Evolutionary conservation across 2,329 filamentous ascomycete species (phyloP), one percentile per base, ranked within the genome.

Genomic region (Thermoascus crustaceus): DNA sequence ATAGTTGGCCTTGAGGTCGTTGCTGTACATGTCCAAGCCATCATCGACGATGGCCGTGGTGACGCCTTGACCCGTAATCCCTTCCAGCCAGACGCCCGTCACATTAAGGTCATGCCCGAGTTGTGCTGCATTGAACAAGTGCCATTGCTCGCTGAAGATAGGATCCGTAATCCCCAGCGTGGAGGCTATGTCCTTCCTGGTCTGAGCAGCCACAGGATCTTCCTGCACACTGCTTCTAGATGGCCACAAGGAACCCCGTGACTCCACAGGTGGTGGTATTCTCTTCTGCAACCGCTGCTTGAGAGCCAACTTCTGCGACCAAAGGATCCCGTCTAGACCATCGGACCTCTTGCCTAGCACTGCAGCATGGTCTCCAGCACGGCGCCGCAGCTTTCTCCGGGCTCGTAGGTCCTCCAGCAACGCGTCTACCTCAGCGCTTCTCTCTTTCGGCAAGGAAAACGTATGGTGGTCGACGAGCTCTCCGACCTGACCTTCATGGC

Each of bases 1-100:
- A 64, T 95, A 98, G 59, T 98, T 98, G 49, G 78, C 82, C 59
- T 84, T 88, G 30, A 98, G 67, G 57, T 98, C 91, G 17, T 85
- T 74, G 66, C 88, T 96, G 64, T 94, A 77, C 82, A 98, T 91
- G 54, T 98, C 91, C 46, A 98, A 63, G 0, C 91, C 91, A 61
- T 98, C 91, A 53, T 98, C 91, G 3, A 98, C 85, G 48, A 98
- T 91, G 36, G 89, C 89, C 2, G 94, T 86, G 1, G 85, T 94
- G 11, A 83, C 75, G 42, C 89, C 89, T 50, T 85, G 77, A 35
- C 91, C 91, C 0, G 89, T 96, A 38, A 95, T 80, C 4, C 88
- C 89, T 48, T 91, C 78, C 49, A 85, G 58, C 91, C 91, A 98
- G 4, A 96, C 73, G 8, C 80, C 86, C 0, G 87, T 94, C n/a